Evolutionary conservation across 441 rosid species (phyloP).

Genomic region (Raphanus hybrid): DNA sequence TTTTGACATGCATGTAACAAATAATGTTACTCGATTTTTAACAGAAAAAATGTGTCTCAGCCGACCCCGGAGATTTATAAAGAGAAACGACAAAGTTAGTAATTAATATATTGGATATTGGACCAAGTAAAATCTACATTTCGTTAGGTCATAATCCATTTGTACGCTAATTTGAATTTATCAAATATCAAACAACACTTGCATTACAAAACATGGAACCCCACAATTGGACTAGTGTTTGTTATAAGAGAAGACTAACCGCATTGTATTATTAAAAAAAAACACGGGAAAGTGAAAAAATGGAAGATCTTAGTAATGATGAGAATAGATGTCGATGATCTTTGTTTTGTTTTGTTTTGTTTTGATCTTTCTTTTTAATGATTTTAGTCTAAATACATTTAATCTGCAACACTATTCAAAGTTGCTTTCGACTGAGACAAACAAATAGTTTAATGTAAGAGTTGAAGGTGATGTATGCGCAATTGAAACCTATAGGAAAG

Average conservation of each 20-base stretch:
- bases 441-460: slow-evolving; percentile 22
- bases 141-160: slow-evolving; percentile 42
- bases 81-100: slow-evolving; percentile 13
- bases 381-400: slow-evolving; percentile 18
- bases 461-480: slow-evolving; percentile 2
- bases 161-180: slow-evolving; percentile 11
- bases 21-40: too few relatives aligned
- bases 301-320: slow-evolving; percentile 37
- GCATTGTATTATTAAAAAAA: background rate
- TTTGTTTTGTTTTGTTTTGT: slow-evolving; percentile 2
- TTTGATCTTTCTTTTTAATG: slow-evolving; percentile 2
- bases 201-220: slow-evolving; percentile 27
- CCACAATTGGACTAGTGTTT: slow-evolving; percentile 11
- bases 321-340: slow-evolving; percentile 34
- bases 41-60: slow-evolving; percentile 7
- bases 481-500: slow-evolving; percentile 1
- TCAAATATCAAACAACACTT: slow-evolving; percentile 14
- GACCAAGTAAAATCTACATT: slow-evolving; percentile 30
- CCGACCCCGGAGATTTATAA: slow-evolving; percentile 19
- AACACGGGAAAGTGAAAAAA: slow-evolving; percentile 15
- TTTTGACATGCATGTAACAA: background rate
- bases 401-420: slow-evolving; percentile 14
- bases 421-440: slow-evolving; percentile 23
- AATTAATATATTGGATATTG: background rate
- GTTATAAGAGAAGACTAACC: background rate